These are phyloP conservation scores for Prunus padus DNA, from an alignment of 306 rosid species.

Conservation along the genomic window DNA sequence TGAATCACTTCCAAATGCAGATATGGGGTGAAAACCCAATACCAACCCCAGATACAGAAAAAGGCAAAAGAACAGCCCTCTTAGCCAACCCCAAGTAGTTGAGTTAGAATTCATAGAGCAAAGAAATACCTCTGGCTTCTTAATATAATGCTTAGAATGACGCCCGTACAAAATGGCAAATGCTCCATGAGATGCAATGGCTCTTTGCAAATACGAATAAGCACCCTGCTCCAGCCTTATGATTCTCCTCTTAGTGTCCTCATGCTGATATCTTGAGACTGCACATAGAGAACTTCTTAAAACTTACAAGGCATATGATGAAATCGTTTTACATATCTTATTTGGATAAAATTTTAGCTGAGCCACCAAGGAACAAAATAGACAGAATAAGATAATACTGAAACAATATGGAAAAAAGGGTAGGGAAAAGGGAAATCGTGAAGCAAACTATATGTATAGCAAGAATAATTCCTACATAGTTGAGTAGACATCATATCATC, in stretches of 20 bases:
- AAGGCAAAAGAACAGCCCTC: not conserved
- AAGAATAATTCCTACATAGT: not conserved
- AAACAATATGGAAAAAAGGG: not conserved
- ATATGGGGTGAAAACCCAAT: conserved; percentile 5
- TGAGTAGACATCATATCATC: not conserved
- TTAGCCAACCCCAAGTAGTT: conserved; percentile 6
- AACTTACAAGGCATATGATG: conserved; percentile 9
- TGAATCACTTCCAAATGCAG: not conserved
- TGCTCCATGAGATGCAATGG: conserved; percentile 83
- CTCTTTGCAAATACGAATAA: conserved; percentile 67
- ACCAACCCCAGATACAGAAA: not conserved
- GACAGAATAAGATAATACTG: too few relatives aligned
- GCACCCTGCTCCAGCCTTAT: conserved; percentile 85
- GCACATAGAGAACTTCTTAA: conserved; percentile 28
- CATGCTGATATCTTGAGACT: conserved; percentile 72
- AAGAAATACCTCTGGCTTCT: conserved; percentile 76
- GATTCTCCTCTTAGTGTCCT: conserved; percentile 66
- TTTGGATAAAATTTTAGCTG: not conserved
- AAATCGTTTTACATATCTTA: not conserved
- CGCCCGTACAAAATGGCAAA: conserved; percentile 78
- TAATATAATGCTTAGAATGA: conserved; percentile 72
- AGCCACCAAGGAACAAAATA: too few relatives aligned
- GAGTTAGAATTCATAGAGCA: not conserved
- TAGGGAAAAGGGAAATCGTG: not conserved
- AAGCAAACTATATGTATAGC: not conserved